Evolutionary conservation across 2,329 filamentous ascomycete genomes (phyloP), one percentile per base, ranked within the genome.

Genomic region (Diaporthe sp.): DNA sequence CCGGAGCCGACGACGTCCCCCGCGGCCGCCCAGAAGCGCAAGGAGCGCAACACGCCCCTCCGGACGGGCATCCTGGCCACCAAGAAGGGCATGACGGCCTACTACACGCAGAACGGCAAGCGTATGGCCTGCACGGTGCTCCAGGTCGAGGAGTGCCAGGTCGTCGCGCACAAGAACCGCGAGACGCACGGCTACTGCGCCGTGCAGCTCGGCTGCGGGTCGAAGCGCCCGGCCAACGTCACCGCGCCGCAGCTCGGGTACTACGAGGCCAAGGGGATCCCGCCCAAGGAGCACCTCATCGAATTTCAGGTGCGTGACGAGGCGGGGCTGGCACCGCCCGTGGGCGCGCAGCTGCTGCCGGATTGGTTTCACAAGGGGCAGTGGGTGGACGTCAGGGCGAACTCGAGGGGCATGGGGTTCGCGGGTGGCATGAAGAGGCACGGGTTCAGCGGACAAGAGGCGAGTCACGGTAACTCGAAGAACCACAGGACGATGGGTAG

Each of bases 351-450:
- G 79, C 90, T 99, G 79, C 89, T 90, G 77, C 95, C 97, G n/a
- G 92, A 94, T 81, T 98, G 97, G 94, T 98, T 98, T 86, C 89
- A 93, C 80, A 91, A 93, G 81, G 97, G 97, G 25, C 95, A 98
- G 86, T 97, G 92, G 84, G 94, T 99, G 76, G 97, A 99, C 86
- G 92, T 95, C 72, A 90, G 93, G 81, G 93, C 92, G 67, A 91
- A 94, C 81, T 93, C 92, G 79, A 91, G 94, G 82, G 97, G 97
- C 72, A 96, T 95, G 91, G 97, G 97, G 10, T 99, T 98, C 83
- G 95, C 94, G 13, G 97, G 97, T 90, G 97, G 95, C 79, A 99
- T 99, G 97, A 99, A 99, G 92, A 90, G 94, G 79, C 94, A 96
- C 87, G 95, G 95, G 46, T 98, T 97, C 85, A 84, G 88, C 42